Conservation (phyloP, 2,329 filamentous ascomycete species). For the Cordyceps fumosorosea region DNA sequence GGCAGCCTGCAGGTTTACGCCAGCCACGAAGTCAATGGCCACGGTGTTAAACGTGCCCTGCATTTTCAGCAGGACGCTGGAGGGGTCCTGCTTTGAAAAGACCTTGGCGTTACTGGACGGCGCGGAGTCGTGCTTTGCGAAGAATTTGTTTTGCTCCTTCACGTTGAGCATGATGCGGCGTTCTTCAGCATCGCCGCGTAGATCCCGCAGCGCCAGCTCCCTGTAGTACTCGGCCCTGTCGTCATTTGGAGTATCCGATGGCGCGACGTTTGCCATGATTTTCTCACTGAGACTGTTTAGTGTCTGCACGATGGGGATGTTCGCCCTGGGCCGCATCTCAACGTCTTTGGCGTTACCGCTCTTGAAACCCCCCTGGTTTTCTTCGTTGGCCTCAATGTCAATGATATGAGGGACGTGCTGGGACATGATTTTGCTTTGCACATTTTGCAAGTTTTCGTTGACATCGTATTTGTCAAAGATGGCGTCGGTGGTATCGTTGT, state of each 20-base stretch:
- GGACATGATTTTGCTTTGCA: conserved; percentile 48
- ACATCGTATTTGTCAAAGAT: conserved; percentile 83
- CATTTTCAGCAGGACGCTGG: conserved; percentile 59
- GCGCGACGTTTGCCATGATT: conserved; percentile 80
- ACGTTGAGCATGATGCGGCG: conserved; percentile 79
- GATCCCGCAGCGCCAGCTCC: conserved; percentile 70
- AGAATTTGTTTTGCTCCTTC: conserved; percentile 79
- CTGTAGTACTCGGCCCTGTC: conserved; percentile 64
- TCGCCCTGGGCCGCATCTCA: conserved; percentile 78
- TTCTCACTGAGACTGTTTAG: conserved; percentile 90
- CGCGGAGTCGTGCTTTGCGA: conserved; percentile 53
- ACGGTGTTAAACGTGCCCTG: conserved; percentile 54
- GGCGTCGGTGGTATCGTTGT: conserved; percentile 68
- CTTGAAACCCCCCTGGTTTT: conserved; percentile 79
- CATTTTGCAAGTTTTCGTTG: conserved; percentile 54
- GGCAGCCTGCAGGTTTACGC: conserved; percentile 53
- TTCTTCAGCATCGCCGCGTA: conserved; percentile 67
- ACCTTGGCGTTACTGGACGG: conserved; percentile 38
- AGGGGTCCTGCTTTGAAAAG: conserved; percentile 65
- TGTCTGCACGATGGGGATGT: conserved; percentile 81
- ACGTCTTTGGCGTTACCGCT: conserved; percentile 80
- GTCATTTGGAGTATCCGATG: conserved; percentile 63
- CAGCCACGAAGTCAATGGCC: conserved; percentile 40
- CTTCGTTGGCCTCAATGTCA: conserved; percentile 88
- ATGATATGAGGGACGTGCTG: conserved; percentile 80